Evolutionary conservation across 208 protist genomes (phyloP).

Genomic region (Acanthamoeba sp.): DNA sequence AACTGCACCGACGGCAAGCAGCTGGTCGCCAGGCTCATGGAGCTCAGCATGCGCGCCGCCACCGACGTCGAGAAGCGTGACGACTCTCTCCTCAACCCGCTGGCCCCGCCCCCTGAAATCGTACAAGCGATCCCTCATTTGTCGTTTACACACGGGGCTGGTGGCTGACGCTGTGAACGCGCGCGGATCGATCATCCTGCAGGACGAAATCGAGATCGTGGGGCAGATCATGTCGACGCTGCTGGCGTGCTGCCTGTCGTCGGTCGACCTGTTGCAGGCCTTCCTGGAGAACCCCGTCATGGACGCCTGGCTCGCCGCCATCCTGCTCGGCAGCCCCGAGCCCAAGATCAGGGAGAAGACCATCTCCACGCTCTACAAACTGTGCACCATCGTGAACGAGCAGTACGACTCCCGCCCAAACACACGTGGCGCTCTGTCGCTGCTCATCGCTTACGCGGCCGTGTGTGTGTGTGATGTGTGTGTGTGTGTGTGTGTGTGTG

Average conservation of each 20-base stretch:
- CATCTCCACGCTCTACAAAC: conserved; percentile 24
- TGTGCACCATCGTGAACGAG: conserved; percentile 13
- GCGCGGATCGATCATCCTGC: not conserved
- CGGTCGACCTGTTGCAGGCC: conserved; percentile 18
- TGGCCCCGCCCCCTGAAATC: conserved; percentile 9
- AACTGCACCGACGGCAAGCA: conserved; percentile 30
- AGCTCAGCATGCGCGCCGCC: conserved; percentile 40
- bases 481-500: too few species aligned
- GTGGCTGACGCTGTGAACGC: not conserved
- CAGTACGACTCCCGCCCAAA: not conserved
- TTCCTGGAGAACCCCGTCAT: conserved; percentile 43
- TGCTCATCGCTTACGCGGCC: not conserved
- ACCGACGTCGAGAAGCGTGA: conserved; percentile 46
- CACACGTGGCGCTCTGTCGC: not conserved
- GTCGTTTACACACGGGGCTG: not conserved
- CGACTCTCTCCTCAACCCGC: not conserved
- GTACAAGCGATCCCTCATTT: not conserved
- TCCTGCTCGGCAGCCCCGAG: not conserved
- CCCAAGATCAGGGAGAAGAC: conserved; percentile 56
- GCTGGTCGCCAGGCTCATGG: not conserved
- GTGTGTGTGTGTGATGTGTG: too few species aligned
- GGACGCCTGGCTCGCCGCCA: conserved; percentile 26
- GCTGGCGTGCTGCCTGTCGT: conserved; percentile 49
- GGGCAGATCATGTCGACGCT: conserved; percentile 10
- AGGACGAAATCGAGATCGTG: conserved; percentile 47